These are phyloP conservation scores for Pluteus cervinus DNA, from an alignment of 768 basidiomycete genomes.

Conservation along the genomic window DNA sequence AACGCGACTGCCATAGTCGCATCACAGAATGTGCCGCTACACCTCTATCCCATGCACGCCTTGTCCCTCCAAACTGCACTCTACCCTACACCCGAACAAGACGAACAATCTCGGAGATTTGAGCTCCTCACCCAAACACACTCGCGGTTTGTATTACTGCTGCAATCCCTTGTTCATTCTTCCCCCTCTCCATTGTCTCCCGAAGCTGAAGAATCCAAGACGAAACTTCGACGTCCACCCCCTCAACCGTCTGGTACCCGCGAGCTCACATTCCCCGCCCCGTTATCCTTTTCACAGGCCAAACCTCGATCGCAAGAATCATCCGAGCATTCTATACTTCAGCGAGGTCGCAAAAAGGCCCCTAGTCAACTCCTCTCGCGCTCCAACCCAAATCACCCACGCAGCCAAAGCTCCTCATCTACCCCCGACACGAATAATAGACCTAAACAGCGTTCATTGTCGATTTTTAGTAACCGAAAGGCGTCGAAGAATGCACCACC, in stretches of 20 bases:
- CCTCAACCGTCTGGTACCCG: too few species aligned
- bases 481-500: too few species aligned
- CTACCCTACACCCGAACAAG: slow-evolving; percentile 24
- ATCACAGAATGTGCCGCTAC: slow-evolving; percentile 59
- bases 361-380: too few species aligned
- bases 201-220: slow-evolving; percentile 36
- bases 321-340: too few species aligned
- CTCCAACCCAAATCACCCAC: too few species aligned
- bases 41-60: slow-evolving; percentile 67
- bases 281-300: slow-evolving; percentile 43
- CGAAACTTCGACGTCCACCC: too few species aligned
- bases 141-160: slow-evolving; percentile 66
- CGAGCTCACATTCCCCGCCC: slow-evolving; percentile 71
- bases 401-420: too few species aligned
- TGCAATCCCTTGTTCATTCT: slow-evolving; percentile 69
- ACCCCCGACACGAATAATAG: too few species aligned
- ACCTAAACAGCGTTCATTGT: too few species aligned
- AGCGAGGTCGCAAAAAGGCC: too few species aligned
- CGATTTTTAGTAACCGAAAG: too few species aligned
- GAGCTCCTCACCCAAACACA: slow-evolving; percentile 52
- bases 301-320: slow-evolving; percentile 10
- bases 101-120: slow-evolving; percentile 30
- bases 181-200: slow-evolving; percentile 39
- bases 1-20: slow-evolving; percentile 37
- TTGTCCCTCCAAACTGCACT: slow-evolving; percentile 43